Base-by-base conservation (phyloP, 2,329 filamentous ascomycete genomes). In the Pseudonectria foliicola region DNA sequence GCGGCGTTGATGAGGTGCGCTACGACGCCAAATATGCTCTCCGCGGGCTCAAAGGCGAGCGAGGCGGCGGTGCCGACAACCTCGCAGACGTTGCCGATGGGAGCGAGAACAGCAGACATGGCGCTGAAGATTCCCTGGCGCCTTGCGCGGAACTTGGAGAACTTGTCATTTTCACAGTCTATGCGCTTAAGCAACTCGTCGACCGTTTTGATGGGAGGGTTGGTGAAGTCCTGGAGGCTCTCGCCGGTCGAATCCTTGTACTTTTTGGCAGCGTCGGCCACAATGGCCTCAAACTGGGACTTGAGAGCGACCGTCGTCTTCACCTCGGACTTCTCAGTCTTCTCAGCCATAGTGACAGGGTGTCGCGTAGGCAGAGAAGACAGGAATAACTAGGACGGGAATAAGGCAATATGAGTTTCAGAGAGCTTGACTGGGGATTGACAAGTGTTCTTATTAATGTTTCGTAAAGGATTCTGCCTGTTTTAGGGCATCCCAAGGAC, bases 1-100 rank as follows among this genome's bases (percentile, higher is more conserved):
- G 66, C 68, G 7, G 66, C 64, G 24, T 56, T 56, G 13, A 71
- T 54, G 7, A 71, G 50, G 35, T 66, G 63, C 11, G 59, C 46
- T 2, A 66, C 63, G 7, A 66, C 66, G 7, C 60, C 54, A 40
- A 66, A 70, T 33, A 68, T 61, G 18, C 54, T 50, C 30, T 63
- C 54, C 3, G 61, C 57, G 0, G 67, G 63, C 2, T 64, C 52
- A 38, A 70, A 69, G 4, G 53, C 54, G 6, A 63, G 59, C 10
- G 53, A 46, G 2, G 59, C 57, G 1, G 54, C 57, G 7, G 62
- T 63, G 8, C 57, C 52, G 12, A 60, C 51, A 8, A 64, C 52
- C 18, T 59, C 55, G 1, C 64, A 64, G 12, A 68, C 52, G 6
- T 59, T 32, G 41, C 68, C 61, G 11, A 69, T 45, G 1, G 66